A percentile compares a stretch with the other conserved stretches of the same genome.
Evolutionary conservation across 1,284 basidiomycete genomes (phyloP).

Genomic region (Boletus holoroseus): DNA sequence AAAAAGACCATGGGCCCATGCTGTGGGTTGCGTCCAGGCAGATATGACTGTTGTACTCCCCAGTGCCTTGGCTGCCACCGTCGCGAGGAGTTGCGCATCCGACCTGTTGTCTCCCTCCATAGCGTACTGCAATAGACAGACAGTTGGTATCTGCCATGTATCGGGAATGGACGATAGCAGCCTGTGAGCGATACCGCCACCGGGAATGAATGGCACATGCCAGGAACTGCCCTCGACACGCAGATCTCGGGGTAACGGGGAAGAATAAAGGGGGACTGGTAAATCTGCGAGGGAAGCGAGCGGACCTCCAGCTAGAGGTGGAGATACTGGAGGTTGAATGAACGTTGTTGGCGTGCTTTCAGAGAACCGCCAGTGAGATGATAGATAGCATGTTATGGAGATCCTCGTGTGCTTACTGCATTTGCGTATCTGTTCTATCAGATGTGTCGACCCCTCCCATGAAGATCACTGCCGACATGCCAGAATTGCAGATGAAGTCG

Average conservation of each 20-base stretch:
- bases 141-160: conserved; percentile 53
- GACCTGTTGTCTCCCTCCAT: conserved; percentile 74
- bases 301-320: conserved; percentile 37
- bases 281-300: conserved; percentile 39
- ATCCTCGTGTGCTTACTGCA: conserved; percentile 49
- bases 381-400: conserved; percentile 31
- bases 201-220: conserved; percentile 60
- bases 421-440: conserved; percentile 68
- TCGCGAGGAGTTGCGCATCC: conserved; percentile 63
- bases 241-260: conserved; percentile 38
- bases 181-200: conserved; percentile 66
- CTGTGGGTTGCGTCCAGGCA: conserved; percentile 54
- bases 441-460: conserved; percentile 71
- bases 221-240: conserved; percentile 30
- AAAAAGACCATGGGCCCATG: conserved; percentile 66
- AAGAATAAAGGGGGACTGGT: conserved; percentile 48
- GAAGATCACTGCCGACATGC: conserved; percentile 51
- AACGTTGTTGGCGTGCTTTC: conserved; percentile 57
- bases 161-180: conserved; percentile 53
- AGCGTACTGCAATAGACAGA: conserved; percentile 58
- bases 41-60: conserved; percentile 31
- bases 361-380: conserved; percentile 26
- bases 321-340: conserved; percentile 40
- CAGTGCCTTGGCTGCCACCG: conserved; percentile 47
- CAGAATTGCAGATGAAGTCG: conserved; percentile 47